phyloP scores from a whole-genome alignment of 2,329 filamentous ascomycete genomes.

The Coniosporium tulheliwenetii region DNA sequence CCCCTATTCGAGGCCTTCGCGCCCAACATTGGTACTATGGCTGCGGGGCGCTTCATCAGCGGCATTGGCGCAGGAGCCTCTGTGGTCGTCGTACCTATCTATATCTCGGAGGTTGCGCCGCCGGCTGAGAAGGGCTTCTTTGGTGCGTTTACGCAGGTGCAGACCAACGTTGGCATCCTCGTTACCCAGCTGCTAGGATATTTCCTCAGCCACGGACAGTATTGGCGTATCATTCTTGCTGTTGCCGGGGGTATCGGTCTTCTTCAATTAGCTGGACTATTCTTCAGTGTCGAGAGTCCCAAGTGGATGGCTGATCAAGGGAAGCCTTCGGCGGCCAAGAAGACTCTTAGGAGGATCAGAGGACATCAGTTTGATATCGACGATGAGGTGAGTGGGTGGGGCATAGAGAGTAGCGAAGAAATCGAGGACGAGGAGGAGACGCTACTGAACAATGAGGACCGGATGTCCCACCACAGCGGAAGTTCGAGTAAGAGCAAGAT shows the following conservation, averaged over 20 bases:
- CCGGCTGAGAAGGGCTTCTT: conserved; percentile 58
- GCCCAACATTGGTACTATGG: conserved; percentile 49
- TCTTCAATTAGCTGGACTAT: conserved; percentile 52
- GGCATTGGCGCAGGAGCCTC: conserved; percentile 77
- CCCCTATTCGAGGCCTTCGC: conserved; percentile 62
- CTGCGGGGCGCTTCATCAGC: conserved; percentile 60
- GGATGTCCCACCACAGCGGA: conserved; percentile 8
- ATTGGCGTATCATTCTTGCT: conserved; percentile 75
- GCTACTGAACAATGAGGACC: conserved; percentile 36
- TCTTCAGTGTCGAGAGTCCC: conserved; percentile 67
- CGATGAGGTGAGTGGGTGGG: conserved; percentile 49
- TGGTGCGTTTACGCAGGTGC: conserved; percentile 72
- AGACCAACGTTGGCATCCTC: conserved; percentile 84
- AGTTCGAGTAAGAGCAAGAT: conserved; percentile 11
- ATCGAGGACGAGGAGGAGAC: conserved; percentile 51
- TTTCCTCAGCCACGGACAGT: conserved; percentile 63
- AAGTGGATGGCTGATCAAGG: conserved; percentile 64
- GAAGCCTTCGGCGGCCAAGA: conserved; percentile 44
- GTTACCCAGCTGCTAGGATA: conserved; percentile 71
- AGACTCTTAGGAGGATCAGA: conserved; percentile 58
- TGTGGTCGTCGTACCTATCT: conserved; percentile 86
- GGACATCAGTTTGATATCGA: conserved; percentile 53
- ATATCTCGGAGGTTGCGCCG: conserved; percentile 72
- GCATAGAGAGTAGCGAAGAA: conserved; percentile 13
- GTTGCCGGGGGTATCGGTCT: conserved; percentile 54